Base-by-base conservation (phyloP, 179 eudicot genomes). In the Monotropa hypopitys region DNA sequence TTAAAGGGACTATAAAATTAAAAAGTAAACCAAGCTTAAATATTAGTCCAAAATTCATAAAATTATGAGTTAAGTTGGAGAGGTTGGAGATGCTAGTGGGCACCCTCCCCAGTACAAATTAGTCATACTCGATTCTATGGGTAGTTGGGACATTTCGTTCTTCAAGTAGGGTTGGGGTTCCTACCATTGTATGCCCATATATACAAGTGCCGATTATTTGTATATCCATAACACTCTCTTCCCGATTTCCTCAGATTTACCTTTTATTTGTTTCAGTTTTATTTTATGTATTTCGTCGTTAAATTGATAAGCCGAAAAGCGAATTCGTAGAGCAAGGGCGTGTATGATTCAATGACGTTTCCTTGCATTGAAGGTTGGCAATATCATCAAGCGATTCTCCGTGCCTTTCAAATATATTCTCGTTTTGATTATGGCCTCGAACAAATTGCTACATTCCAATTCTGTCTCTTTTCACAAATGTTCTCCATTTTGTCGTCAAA, bases 281-380 rank as follows among this genome's bases (percentile, higher is more conserved):
- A 3, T 28, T 49, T 28, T 7, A 8, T 4, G 11, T 11, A 7
- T n/a, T 40, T 7, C 32, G 73, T 10, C 5, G 0, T 42, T 18
- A 9, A 49, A 32, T 72, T 20, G 21, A 23, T 2, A 23, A 43
- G 7, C 28, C 0, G 30, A 63, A 20, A 62, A 32, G 79, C 79
- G 73, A 77, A 77, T 67, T 67, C 10, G 79, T 74, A 77, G 79
- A 77, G 79, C 79, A 77, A 77, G 79, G 63, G 72, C 73, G 79
- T 77, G 65, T 30, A 33, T n/a, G 23, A 65, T 32, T 63, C 23
- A 45, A 35, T 77, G 51, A 67, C 62, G 73, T 35, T 50, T 32
- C 46, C 74, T 77, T 77, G 80, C 80, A 51, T 77, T 77, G 80
- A 77, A 77, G 75, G 80, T 77, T 77, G 80, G 80, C 80, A n/a